Conservation (phyloP, 2,329 filamentous ascomycete genomes). For the Aaosphaeria arxii region DNA sequence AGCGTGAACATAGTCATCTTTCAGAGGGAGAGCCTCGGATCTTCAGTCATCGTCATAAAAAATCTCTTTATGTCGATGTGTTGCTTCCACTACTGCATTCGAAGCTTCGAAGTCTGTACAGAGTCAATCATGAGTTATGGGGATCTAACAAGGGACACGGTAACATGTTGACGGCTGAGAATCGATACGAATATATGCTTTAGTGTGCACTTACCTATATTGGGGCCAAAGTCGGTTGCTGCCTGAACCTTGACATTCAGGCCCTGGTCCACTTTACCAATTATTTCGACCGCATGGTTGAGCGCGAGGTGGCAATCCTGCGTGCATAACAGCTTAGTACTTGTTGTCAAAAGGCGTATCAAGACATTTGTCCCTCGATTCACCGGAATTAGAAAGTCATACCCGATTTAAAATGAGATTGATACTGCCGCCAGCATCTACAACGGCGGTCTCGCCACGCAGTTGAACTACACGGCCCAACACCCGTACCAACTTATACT, state of each 20-base stretch:
- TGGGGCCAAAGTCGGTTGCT: conserved; percentile 65
- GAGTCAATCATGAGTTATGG: background rate
- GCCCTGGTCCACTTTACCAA: conserved; percentile 76
- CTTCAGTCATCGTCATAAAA: conserved; percentile 60
- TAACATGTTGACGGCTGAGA: background rate
- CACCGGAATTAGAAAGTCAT: conserved; percentile 7
- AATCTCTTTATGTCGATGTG: conserved; percentile 75
- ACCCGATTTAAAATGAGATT: conserved; percentile 73
- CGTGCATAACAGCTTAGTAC: background rate
- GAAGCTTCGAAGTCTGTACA: conserved; percentile 69
- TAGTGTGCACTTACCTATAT: conserved; percentile 59
- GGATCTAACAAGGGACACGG: background rate
- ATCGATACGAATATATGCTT: background rate
- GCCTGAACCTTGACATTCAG: conserved; percentile 68
- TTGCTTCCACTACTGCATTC: conserved; percentile 78
- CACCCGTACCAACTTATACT: conserved; percentile 71
- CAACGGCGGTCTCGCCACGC: conserved; percentile 72
- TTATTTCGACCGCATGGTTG: conserved; percentile 70
- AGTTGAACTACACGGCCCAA: conserved; percentile 82
- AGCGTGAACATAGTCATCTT: no score
- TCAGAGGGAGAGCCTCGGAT: no score
- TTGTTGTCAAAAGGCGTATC: background rate
- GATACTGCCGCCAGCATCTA: conserved; percentile 77
- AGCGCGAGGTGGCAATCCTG: conserved; percentile 69
- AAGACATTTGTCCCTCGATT: background rate